Conservation (phyloP, 257 asterid species). For the Marsdenia floribunda region DNA sequence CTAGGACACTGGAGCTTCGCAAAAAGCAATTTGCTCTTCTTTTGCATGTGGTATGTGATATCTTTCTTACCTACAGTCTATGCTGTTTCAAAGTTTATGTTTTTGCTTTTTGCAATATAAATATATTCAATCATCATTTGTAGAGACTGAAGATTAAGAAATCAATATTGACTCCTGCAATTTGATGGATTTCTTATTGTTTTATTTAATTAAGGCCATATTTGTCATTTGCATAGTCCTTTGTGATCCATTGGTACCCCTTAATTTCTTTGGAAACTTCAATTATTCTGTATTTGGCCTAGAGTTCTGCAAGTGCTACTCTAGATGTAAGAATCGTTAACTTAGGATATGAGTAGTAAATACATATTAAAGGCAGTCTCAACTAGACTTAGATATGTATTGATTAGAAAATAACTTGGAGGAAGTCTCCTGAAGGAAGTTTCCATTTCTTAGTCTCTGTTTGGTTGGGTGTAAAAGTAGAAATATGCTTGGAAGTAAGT, state of each 20-base stretch:
- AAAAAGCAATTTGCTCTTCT: conserved; percentile 90
- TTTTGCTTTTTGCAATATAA: background rate
- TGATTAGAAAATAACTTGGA: background rate
- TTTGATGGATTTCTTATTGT: background rate
- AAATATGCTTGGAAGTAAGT: background rate
- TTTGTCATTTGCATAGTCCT: background rate
- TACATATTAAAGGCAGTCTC: background rate
- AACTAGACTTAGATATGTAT: background rate
- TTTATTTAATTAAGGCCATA: background rate
- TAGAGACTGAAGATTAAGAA: background rate
- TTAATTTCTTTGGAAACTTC: background rate
- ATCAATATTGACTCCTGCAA: background rate
- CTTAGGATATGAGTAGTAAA: background rate
- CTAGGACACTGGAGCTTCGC: conserved; percentile 86
- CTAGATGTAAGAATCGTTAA: background rate
- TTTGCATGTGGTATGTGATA: conserved; percentile 77
- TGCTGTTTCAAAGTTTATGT: conserved; percentile 1
- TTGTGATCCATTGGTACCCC: background rate
- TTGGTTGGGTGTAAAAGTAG: background rate
- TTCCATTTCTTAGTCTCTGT: background rate
- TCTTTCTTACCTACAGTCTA: background rate
- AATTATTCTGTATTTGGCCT: background rate
- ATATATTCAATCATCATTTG: conserved; percentile 4
- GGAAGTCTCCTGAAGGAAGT: background rate
- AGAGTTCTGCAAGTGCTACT: background rate